A percentile compares a stretch with the other conserved stretches of the same genome.
Evolutionary conservation across 495 filamentous ascomycete species (phyloP).

Genomic region (Cladorrhinum samala): DNA sequence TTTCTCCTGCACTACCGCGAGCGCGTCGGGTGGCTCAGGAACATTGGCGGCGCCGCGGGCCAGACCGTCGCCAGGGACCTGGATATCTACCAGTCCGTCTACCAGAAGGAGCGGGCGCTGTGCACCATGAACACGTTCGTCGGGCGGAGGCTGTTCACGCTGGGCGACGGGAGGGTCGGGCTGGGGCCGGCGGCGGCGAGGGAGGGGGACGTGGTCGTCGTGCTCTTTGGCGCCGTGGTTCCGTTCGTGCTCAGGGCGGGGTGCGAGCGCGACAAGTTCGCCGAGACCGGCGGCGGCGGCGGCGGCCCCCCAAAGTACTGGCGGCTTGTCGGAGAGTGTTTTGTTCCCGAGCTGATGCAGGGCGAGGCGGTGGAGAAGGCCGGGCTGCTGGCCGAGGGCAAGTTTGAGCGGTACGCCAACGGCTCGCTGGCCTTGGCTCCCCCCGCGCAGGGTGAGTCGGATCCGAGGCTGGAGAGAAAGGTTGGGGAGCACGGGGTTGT

Average conservation of each 20-base stretch:
- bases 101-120: slow-evolving; percentile 5
- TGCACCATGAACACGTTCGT: slow-evolving; percentile 6
- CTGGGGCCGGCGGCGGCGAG: slow-evolving; percentile 7
- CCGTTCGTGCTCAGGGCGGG: slow-evolving; percentile 6
- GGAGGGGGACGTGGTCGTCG: slow-evolving; percentile 4
- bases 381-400: neutral
- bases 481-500: slow-evolving; percentile 4
- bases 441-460: neutral
- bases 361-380: slow-evolving; percentile 9
- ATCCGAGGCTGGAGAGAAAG: slow-evolving; percentile 6
- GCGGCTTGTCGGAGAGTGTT: slow-evolving; percentile 11
- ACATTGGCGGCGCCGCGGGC: neutral
- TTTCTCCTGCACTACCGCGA: slow-evolving; percentile 10
- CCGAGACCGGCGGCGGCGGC: too few species aligned
- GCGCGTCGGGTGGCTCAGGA: neutral
- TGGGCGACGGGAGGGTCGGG: neutral
- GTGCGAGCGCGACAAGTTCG: neutral
- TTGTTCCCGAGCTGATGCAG: slow-evolving; percentile 12
- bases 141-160: neutral
- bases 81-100: neutral
- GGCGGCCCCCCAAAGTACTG: too few species aligned
- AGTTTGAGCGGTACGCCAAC: neutral
- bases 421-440: neutral
- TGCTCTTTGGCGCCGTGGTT: slow-evolving; percentile 9
- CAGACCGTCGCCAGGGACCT: neutral